Evolutionary conservation across 192 early-diverging fungal species (phyloP), one percentile per base, ranked within the genome.

Genomic region (Coemansia aciculifera): DNA sequence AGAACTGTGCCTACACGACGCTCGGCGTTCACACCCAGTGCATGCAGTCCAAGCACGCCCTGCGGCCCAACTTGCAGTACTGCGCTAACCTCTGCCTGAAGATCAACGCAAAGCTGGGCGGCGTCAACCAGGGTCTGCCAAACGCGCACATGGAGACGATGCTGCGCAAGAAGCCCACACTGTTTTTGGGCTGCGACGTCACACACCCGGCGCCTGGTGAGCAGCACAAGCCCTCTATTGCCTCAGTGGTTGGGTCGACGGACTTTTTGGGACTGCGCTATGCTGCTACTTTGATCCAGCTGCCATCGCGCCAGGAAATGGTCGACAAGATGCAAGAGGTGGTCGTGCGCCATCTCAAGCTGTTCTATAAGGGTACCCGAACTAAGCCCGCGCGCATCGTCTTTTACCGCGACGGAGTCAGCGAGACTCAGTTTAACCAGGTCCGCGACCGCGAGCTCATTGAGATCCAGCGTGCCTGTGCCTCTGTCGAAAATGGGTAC

Each of bases 41-140:
- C 77, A 87, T 98, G 64, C 94, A 93, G 67, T 84, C 87, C 17
- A 93, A 88, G 74, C 89, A 95, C 64, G 85, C 93, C 71, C 85
- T 85, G 71, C 71, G 82, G 23, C 83, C 91, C 21, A 95, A 90
- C 74, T 73, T 88, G 42, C 95, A 97, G 82, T 98, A 98, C 85
- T 95, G 93, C 67, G 96, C 96, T 15, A 98, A 98, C 64, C 90
- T 98, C 15, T 94, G 90, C 64, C 80, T 98, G 27, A 98, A 98
- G 85, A 87, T 97, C 62, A 98, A 98, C 78, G 87, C 91, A 34
- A 96, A 98, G 84, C 86, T 98, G 7, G 94, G 95, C 57, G 95
- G 94, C 46, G 90, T 89, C 84, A 96, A 96, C 80, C 84, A 87
- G 31, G 89, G 84, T 66, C 74, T 98, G 42, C 72, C 61, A 0